Percentiles rank a stretch among this genome's conserved stretches.
These are phyloP conservation scores for Bisporella sp. DNA, from an alignment of 2,329 filamentous ascomycete genomes.

Conservation along the genomic window DNA sequence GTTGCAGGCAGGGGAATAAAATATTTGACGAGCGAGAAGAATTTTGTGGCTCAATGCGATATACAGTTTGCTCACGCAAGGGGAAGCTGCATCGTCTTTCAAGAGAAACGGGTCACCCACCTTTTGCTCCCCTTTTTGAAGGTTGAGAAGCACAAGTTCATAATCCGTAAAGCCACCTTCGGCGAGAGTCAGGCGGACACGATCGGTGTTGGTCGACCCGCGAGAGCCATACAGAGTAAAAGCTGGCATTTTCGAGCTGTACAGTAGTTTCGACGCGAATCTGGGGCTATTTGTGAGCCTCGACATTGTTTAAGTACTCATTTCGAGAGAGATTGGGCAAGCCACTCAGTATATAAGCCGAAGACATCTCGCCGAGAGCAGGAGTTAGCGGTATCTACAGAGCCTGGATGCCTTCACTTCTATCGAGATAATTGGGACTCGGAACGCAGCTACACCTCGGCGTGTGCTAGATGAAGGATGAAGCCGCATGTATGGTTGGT, in stretches of 20 bases:
- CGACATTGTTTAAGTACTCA: too few relatives aligned
- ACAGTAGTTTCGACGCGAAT: conserved; percentile 24
- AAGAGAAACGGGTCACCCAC: conserved; percentile 21
- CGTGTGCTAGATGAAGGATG: too few relatives aligned
- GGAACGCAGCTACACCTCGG: too few relatives aligned
- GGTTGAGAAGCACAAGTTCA: conserved; percentile 31
- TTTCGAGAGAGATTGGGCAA: too few relatives aligned
- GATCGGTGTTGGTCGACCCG: conserved; percentile 36
- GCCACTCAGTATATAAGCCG: too few relatives aligned
- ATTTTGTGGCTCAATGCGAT: conserved; percentile 13
- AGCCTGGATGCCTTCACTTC: too few relatives aligned
- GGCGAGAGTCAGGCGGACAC: conserved; percentile 35
- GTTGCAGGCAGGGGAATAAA: too few relatives aligned
- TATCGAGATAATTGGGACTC: too few relatives aligned
- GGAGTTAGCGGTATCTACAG: too few relatives aligned
- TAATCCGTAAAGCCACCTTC: conserved; percentile 38
- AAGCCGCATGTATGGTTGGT: too few relatives aligned
- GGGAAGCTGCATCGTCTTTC: conserved; percentile 14
- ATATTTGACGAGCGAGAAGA: too few relatives aligned
- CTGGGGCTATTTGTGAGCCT: conserved; percentile 21
- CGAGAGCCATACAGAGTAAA: conserved; percentile 36
- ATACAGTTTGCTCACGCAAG: conserved; percentile 15
- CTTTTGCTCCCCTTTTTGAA: conserved; percentile 36
- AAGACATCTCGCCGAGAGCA: too few relatives aligned
- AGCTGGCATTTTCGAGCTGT: conserved; percentile 32